Evolutionary conservation across 306 rosid species (phyloP).

Genomic region (Castanea sativa): DNA sequence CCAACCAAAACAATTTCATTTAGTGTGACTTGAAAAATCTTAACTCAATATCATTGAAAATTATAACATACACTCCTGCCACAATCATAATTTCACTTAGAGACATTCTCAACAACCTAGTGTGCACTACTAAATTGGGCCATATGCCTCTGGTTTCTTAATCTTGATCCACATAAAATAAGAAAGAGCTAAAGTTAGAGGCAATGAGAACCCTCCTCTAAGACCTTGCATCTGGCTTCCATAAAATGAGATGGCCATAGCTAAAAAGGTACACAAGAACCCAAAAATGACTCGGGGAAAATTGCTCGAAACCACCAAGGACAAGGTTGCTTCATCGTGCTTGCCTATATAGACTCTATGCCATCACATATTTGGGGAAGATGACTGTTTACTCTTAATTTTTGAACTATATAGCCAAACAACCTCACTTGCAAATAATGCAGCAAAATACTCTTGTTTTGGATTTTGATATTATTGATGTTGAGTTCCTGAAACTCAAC

Average conservation of each 20-base stretch:
- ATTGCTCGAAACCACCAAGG: constrained; percentile 48
- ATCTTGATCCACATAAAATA: constrained; percentile 46
- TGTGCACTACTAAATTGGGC: background rate
- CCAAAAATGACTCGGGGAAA: constrained; percentile 21
- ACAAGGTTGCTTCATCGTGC: constrained; percentile 33
- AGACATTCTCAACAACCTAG: constrained; percentile 30
- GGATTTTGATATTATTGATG: no score
- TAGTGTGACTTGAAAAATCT: no score
- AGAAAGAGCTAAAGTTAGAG: constrained; percentile 46
- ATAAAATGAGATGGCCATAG: constrained; percentile 39
- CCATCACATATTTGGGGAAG: constrained; percentile 41
- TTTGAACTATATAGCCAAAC: no score
- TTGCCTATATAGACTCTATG: constrained; percentile 42
- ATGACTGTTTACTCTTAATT: constrained; percentile 25
- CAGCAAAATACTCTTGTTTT: no score
- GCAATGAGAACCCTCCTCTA: constrained; percentile 49
- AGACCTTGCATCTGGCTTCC: constrained; percentile 34
- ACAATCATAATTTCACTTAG: constrained; percentile 8
- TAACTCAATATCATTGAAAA: constrained; percentile 20
- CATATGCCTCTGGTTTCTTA: no score
- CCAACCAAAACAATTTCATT: no score
- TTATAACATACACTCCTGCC: no score
- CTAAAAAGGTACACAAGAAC: constrained; percentile 15
- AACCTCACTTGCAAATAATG: no score
- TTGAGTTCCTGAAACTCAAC: no score